Evolutionary conservation across 2,329 filamentous ascomycete species (phyloP), one percentile per base, ranked within the genome.

Genomic region (Exophiala calicioides): DNA sequence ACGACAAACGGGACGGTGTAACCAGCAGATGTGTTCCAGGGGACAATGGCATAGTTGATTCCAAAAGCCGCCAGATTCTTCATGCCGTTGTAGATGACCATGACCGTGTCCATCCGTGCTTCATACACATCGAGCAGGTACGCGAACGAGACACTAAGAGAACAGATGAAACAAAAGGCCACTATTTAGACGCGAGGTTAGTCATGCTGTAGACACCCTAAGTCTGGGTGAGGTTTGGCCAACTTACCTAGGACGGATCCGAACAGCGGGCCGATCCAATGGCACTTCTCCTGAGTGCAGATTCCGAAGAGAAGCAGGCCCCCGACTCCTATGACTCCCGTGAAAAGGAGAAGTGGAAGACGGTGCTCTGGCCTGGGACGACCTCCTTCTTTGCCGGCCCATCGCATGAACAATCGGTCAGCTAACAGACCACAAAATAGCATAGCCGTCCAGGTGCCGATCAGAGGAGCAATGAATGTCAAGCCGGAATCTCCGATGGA

Each of bases 401-500:
- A 20, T 12, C 47, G 47, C 2, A 31, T 21, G 15, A 44, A 50
- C 7, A 45, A 30, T 16, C 41, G 40, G 24, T 50, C 47, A 10
- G 47, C 47, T 7, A 50, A 24, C 5, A 50, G 20, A 19, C 47
- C 47, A 20, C 47, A 50, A 35, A 50, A 45, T 13, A 50, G 19
- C 41, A 50, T 50, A 5, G 47, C 47, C 23, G 27, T 8, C 41
- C 47, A 50, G 9, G 41, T 50, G 12, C 47, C 47, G 5, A 50
- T 50, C 29, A 44, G 24, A 19, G 47, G 47, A 2, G 34, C 47
- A 16, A 50, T 27, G 34, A 60, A 60, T 2, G 48, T 46, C 5
- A 62, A 50, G 3, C 59, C 54, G 10, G 71, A 77, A 35, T 76
- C 75, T 20, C 69, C 70, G 44, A 83, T 78, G 1, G 75, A 74